Percentiles rank a stretch among this genome's conserved stretches.
phyloP scores from a whole-genome alignment of 768 basidiomycete species.

The Hydnum rufescens region DNA sequence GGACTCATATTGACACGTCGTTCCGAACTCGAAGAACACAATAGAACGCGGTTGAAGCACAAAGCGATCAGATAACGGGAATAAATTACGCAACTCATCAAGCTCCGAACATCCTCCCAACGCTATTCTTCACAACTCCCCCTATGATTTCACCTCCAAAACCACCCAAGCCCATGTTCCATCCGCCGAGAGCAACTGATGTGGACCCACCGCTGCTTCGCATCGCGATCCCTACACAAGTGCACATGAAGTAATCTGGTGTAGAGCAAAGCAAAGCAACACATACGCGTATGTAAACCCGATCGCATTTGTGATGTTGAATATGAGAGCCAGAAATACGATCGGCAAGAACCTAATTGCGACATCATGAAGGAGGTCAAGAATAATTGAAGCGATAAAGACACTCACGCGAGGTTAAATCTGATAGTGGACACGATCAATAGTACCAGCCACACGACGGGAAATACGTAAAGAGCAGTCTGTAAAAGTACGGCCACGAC shows the following conservation, averaged over 20 bases:
- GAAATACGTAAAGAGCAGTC: conserved; percentile 82
- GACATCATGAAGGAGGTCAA: background rate
- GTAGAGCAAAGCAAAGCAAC: background rate
- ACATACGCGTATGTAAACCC: conserved; percentile 90
- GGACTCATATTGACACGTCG: no score
- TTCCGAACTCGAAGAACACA: no score
- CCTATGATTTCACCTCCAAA: conserved; percentile 66
- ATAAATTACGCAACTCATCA: no score
- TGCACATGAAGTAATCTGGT: background rate
- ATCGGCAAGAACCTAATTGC: conserved; percentile 72
- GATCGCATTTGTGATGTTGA: conserved; percentile 89
- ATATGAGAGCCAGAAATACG: conserved; percentile 80
- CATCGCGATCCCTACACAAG: conserved; percentile 57
- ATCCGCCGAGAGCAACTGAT: conserved; percentile 43
- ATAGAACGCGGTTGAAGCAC: no score
- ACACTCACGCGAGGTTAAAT: conserved; percentile 63
- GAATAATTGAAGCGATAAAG: background rate
- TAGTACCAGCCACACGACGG: conserved; percentile 69
- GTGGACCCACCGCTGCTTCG: conserved; percentile 80
- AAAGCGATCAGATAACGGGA: no score
- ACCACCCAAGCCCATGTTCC: conserved; percentile 58
- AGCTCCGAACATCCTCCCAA: conserved; percentile 65
- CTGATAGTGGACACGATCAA: conserved; percentile 79
- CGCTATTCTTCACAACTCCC: conserved; percentile 62
- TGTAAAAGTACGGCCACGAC: conserved; percentile 16